Conservation (phyloP, 2,329 filamentous ascomycete genomes). For the Scolecobasidium constrictum region DNA sequence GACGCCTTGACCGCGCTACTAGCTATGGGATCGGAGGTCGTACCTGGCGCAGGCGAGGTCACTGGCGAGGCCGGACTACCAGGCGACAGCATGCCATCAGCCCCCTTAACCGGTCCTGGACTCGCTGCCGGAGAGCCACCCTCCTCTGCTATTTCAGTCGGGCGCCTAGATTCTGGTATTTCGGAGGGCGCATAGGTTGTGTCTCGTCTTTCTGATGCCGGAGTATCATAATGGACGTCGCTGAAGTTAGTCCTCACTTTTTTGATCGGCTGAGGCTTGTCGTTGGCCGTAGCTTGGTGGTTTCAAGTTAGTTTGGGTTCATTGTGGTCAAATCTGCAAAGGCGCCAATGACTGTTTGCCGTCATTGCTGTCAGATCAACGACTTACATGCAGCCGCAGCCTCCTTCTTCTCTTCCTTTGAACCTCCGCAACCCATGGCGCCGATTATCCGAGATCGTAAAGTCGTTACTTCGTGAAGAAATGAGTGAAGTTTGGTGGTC, state of each 20-base stretch:
- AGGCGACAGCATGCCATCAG: not conserved
- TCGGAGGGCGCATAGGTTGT: constrained; percentile 2
- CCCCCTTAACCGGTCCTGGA: too few species aligned
- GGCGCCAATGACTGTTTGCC: too few species aligned
- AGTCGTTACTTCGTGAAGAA: too few species aligned
- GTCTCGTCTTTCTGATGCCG: not conserved
- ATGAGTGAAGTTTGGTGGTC: too few species aligned
- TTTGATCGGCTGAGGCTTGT: not conserved
- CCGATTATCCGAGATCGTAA: not conserved
- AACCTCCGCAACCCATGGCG: not conserved
- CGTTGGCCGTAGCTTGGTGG: too few species aligned
- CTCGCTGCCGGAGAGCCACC: not conserved
- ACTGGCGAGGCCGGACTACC: not conserved
- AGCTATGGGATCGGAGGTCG: not conserved
- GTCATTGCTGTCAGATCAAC: too few species aligned
- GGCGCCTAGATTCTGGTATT: not conserved
- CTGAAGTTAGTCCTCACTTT: constrained; percentile 2
- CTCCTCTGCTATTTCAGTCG: not conserved
- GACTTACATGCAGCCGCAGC: too few species aligned
- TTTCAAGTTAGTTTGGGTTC: too few species aligned
- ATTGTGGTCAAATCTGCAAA: too few species aligned
- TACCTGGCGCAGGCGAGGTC: not conserved
- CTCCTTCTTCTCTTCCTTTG: constrained; percentile 1
- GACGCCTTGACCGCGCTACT: too few species aligned
- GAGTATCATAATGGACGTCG: constrained; percentile 1